phyloP scores from a whole-genome alignment of 108 stramenopile genomes.

The Schizochytrium sp. region DNA sequence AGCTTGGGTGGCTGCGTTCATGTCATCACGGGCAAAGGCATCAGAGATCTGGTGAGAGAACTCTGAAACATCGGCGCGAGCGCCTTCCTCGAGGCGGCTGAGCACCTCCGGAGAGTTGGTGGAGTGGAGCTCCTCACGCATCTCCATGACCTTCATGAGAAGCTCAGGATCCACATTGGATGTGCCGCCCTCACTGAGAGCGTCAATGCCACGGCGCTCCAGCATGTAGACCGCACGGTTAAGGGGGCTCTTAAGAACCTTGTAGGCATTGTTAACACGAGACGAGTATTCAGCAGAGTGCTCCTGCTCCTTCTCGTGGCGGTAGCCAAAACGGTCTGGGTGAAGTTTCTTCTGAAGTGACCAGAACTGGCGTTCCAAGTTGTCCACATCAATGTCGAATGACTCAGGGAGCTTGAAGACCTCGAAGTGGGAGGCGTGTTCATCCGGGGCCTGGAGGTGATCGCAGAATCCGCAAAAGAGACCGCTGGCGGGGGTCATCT shows the following conservation, averaged over 20 bases:
- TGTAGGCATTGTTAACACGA: conserved; percentile 31
- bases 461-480: not conserved
- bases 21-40: conserved; percentile 32
- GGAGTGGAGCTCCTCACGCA: conserved; percentile 23
- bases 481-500: not conserved
- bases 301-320: conserved; percentile 46
- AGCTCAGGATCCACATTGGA: conserved; percentile 4
- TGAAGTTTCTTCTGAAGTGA: conserved; percentile 52
- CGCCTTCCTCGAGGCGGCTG: not conserved
- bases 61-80: not conserved
- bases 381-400: not conserved
- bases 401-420: not conserved
- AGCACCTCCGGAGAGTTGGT: not conserved
- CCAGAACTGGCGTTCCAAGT: conserved; percentile 37
- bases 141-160: conserved; percentile 22
- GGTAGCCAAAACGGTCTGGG: conserved; percentile 54
- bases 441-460: conserved; percentile 12
- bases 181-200: conserved; percentile 38
- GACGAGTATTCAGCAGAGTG: conserved; percentile 49
- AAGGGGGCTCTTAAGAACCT: conserved; percentile 32
- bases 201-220: conserved; percentile 7
- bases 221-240: conserved; percentile 47
- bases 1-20: not conserved
- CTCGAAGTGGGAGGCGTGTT: conserved; percentile 35
- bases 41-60: not conserved